Conservation (phyloP, 352 stramenopile genomes). For the Albugo candida region DNA sequence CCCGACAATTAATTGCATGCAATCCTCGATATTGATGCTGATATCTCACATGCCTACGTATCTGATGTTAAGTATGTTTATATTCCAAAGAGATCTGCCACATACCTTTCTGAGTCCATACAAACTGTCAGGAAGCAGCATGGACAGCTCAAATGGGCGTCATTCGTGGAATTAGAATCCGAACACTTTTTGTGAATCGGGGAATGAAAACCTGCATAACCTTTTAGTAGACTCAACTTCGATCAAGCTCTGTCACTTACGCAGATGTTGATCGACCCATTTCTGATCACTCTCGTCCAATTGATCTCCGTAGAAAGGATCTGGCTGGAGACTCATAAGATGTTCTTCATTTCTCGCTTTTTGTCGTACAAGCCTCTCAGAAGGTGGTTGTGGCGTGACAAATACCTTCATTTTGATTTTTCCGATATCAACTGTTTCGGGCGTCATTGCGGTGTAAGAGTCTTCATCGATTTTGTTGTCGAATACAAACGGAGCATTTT, state of each 20-base stretch:
- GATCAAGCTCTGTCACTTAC: conserved; percentile 8
- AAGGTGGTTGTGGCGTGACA: too few species aligned
- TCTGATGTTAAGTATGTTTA: neutral
- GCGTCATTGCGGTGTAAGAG: too few species aligned
- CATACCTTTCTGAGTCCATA: conserved; percentile 41
- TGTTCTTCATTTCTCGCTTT: too few species aligned
- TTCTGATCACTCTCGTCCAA: conserved; percentile 45
- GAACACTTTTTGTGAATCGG: conserved; percentile 1
- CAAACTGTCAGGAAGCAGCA: conserved; percentile 70
- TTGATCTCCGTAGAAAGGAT: conserved; percentile 43
- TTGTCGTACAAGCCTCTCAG: too few species aligned
- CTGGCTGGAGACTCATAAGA: conserved; percentile 8
- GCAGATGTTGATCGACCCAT: conserved; percentile 45
- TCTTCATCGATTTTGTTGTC: too few species aligned
- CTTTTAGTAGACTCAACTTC: conserved; percentile 5
- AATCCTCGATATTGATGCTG: conserved; percentile 44
- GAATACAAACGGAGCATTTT: too few species aligned
- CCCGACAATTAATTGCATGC: conserved; percentile 44
- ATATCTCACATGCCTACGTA: conserved; percentile 30
- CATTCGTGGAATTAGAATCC: conserved; percentile 10
- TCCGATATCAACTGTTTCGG: too few species aligned
- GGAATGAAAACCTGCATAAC: neutral
- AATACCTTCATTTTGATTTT: too few species aligned
- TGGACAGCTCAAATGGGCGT: conserved; percentile 48
- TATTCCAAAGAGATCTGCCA: neutral